Conservation (phyloP, 2,329 filamentous ascomycete species). For the Tolypocladium guangdongense region DNA sequence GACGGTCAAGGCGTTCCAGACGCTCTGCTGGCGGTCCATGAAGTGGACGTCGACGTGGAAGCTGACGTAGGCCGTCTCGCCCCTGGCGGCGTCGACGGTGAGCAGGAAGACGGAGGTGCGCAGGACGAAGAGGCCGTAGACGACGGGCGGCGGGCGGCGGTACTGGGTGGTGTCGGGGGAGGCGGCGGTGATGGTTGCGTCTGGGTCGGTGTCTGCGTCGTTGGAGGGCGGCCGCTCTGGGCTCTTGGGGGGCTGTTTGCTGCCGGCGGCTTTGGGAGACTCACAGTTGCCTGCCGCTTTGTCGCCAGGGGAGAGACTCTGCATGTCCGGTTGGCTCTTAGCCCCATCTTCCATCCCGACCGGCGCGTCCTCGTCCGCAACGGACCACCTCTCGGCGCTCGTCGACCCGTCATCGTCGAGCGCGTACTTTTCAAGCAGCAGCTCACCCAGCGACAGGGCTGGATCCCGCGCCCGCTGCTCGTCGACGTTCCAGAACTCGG, state of each 20-base stretch:
- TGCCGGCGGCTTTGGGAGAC: neutral
- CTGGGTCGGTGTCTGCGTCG: neutral
- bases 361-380: neutral
- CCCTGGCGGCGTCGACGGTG: constrained; percentile 27
- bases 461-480: constrained; percentile 3
- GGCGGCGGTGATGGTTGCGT: constrained; percentile 3
- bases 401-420: neutral
- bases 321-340: neutral
- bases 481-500: constrained; percentile 20
- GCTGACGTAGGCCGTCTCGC: constrained; percentile 24
- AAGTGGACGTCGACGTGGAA: constrained; percentile 32
- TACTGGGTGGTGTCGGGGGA: constrained; percentile 7
- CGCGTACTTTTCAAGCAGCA: constrained; percentile 5
- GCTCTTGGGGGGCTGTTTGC: neutral
- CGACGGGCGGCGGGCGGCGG: constrained; percentile 24
- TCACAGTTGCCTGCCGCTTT: neutral
- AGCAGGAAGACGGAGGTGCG: constrained; percentile 27
- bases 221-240: neutral
- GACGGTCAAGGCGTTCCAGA: constrained; percentile 34
- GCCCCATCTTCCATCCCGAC: neutral
- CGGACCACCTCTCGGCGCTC: neutral
- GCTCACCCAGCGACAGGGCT: neutral
- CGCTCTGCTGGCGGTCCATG: constrained; percentile 25
- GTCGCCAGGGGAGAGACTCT: neutral
- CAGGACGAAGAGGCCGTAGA: constrained; percentile 33